These are phyloP conservation scores for Fusarium sp. DNA, from an alignment of 2,329 filamentous ascomycete genomes.

Conservation along the genomic window DNA sequence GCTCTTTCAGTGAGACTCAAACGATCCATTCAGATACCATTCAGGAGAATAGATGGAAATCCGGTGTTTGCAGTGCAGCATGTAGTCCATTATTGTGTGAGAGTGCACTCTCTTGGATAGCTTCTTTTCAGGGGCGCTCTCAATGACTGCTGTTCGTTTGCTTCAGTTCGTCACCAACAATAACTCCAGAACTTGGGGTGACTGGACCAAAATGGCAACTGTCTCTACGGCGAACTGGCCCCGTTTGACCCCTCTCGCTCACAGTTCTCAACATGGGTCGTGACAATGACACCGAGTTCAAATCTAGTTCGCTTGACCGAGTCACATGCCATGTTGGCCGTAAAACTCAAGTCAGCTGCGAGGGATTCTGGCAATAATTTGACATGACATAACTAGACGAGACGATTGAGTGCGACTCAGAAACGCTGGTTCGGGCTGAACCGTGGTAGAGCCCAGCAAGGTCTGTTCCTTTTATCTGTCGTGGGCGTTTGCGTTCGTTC, in stretches of 20 bases:
- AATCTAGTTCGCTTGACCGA: background rate
- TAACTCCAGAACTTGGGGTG: background rate
- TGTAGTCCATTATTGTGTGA: background rate
- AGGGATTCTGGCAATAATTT: background rate
- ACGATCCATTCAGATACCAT: background rate
- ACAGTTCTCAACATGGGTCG: background rate
- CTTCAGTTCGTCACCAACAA: background rate
- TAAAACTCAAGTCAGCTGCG: background rate
- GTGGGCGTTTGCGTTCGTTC: background rate
- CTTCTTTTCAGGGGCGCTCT: background rate
- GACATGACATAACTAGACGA: background rate
- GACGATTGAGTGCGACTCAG: background rate
- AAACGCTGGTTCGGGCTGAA: background rate
- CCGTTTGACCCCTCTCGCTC: background rate
- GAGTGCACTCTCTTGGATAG: background rate
- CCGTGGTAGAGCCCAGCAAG: background rate
- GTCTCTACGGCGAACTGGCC: background rate
- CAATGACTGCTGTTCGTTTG: background rate
- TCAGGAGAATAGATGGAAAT: background rate
- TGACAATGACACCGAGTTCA: background rate
- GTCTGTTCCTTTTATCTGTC: background rate
- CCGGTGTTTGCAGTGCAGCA: background rate
- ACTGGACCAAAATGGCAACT: background rate
- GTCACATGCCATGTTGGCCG: background rate
- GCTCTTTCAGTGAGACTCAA: background rate